A percentile compares a stretch with the other conserved stretches of the same genome.
Evolutionary conservation across 2,329 filamentous ascomycete genomes (phyloP).

Genomic region (Arthrinium phaeospermum): DNA sequence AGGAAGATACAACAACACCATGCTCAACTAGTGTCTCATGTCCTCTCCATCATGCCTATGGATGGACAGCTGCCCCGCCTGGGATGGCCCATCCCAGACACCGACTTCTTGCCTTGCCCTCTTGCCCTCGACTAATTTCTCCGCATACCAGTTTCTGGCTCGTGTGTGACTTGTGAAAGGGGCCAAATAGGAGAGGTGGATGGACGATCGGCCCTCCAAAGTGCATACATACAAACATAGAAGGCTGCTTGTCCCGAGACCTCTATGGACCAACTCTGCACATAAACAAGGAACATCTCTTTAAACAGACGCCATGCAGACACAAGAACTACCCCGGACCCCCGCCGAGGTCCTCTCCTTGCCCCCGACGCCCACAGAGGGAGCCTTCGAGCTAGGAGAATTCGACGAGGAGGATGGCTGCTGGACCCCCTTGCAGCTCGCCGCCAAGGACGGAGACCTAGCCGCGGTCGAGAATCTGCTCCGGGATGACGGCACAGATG

Average conservation of each 20-base stretch:
- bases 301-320: neutral
- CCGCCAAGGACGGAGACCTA: conserved; percentile 40
- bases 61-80: conserved; percentile 15
- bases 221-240: neutral
- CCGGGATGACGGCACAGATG: conserved; percentile 28
- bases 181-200: conserved; percentile 7
- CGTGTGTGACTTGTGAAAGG: conserved; percentile 12
- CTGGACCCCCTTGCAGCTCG: conserved; percentile 44
- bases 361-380: neutral
- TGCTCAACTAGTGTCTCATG: conserved; percentile 13
- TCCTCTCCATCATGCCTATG: neutral
- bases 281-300: neutral
- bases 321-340: neutral
- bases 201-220: neutral
- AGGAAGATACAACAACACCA: neutral
- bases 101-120: conserved; percentile 2
- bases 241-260: neutral
- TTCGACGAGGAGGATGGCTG: conserved; percentile 28
- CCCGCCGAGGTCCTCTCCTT: conserved; percentile 1
- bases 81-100: conserved; percentile 3
- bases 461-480: conserved; percentile 33
- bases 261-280: neutral
- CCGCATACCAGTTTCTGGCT: conserved; percentile 8
- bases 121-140: neutral
- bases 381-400: conserved; percentile 24